These are phyloP conservation scores for Pharus latifolius DNA, from an alignment of 176 grass and related monocot species.

Conservation along the genomic window DNA sequence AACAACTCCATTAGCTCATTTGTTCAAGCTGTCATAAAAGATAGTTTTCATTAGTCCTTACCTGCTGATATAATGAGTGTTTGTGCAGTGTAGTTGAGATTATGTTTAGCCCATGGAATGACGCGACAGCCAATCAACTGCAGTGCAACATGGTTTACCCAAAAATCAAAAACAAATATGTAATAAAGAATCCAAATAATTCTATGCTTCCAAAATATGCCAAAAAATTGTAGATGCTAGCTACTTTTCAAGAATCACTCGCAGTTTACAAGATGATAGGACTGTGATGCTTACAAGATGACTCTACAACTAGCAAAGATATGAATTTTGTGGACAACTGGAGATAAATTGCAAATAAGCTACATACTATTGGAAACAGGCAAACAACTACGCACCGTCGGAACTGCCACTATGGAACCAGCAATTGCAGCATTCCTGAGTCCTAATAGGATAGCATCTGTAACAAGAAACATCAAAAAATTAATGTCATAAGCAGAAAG, in stretches of 20 bases:
- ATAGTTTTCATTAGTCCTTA: conserved; percentile 18
- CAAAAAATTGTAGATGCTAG: neutral
- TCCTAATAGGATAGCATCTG: conserved; percentile 69
- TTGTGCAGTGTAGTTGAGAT: conserved; percentile 96
- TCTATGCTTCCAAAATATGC: neutral
- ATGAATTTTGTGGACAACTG: neutral
- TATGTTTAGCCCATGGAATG: conserved; percentile 91
- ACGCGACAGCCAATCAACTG: conserved; percentile 86
- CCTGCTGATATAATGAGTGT: conserved; percentile 93
- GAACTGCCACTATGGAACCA: conserved; percentile 49
- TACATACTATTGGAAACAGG: neutral
- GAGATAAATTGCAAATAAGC: neutral
- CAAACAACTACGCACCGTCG: conserved; percentile 48
- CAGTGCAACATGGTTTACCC: neutral
- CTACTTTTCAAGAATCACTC: neutral
- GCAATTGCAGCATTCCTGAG: conserved; percentile 56
- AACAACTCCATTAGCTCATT: neutral
- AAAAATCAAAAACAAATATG: conserved; percentile 21
- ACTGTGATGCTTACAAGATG: too few species aligned
- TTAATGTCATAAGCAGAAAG: neutral
- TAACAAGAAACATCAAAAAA: neutral
- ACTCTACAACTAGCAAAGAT: neutral
- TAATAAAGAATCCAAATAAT: neutral
- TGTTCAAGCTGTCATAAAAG: neutral
- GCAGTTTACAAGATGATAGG: too few species aligned